These are phyloP conservation scores for Oenanthe javanica DNA, from an alignment of 140 eudicot species.

Conservation along the genomic window DNA sequence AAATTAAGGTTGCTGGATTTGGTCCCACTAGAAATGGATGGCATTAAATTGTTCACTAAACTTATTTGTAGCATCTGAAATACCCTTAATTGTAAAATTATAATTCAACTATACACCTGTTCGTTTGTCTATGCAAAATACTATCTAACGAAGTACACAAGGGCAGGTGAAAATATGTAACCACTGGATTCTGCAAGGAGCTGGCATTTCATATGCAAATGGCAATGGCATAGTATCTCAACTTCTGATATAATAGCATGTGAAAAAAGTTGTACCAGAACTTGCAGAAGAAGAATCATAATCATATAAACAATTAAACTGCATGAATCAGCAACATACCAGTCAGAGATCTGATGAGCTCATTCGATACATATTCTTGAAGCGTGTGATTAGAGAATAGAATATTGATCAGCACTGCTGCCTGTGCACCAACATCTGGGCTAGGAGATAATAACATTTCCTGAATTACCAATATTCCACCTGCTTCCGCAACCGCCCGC, in stretches of 20 bases:
- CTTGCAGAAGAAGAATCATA: not conserved
- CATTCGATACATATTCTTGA: constrained; percentile 75
- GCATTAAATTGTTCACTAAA: not conserved
- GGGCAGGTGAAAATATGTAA: not conserved
- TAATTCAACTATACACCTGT: not conserved
- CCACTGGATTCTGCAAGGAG: not conserved
- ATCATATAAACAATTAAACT: not conserved
- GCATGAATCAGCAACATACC: constrained; percentile 30
- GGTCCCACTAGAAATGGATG: not conserved
- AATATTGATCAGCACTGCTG: constrained; percentile 56
- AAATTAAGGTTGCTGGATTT: not conserved
- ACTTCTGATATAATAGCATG: not conserved
- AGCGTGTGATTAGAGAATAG: constrained; percentile 77
- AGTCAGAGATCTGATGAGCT: constrained; percentile 69
- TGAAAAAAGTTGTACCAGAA: not conserved
- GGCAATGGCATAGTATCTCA: not conserved
- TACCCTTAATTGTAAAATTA: not conserved
- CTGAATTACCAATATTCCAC: constrained; percentile 69
- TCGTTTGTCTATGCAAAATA: not conserved
- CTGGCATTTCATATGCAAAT: not conserved
- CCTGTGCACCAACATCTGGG: constrained; percentile 59
- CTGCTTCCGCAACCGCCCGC: constrained; percentile 91
- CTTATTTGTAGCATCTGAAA: not conserved
- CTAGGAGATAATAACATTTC: constrained; percentile 46
- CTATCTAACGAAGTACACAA: not conserved